Percentiles rank a stretch among this genome's conserved stretches.
Conservation (phyloP, 2,329 filamentous ascomycete genomes). For the Lachnellula hyalina region DNA sequence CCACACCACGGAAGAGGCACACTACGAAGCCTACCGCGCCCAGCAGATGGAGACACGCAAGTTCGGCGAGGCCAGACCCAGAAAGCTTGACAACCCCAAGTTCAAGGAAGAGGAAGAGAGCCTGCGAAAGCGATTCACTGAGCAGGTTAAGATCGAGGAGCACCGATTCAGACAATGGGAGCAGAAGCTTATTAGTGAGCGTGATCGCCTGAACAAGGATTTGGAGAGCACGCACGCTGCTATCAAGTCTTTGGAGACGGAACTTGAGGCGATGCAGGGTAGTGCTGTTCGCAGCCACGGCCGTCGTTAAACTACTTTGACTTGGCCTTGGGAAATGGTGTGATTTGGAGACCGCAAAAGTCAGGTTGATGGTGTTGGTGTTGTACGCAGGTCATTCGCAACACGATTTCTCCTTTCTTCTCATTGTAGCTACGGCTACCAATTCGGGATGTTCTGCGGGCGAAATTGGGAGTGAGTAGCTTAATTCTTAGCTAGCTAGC, state of each 20-base stretch:
- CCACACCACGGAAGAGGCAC: slow-evolving; percentile 97
- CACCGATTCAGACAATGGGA: slow-evolving; percentile 99
- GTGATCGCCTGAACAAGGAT: slow-evolving; percentile 99
- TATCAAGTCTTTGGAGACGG: slow-evolving; percentile 86
- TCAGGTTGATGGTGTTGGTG: slow-evolving; percentile 17
- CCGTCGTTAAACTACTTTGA: slow-evolving; percentile 59
- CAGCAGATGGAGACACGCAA: slow-evolving; percentile 99
- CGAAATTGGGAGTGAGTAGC: slow-evolving; percentile 10
- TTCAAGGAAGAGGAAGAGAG: slow-evolving; percentile 99
- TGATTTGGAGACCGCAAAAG: slow-evolving; percentile 6
- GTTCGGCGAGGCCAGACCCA: slow-evolving; percentile 93
- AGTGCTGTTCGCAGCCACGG: slow-evolving; percentile 86
- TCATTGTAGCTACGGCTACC: slow-evolving; percentile 7
- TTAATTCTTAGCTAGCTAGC: slow-evolving; percentile 20
- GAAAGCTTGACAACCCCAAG: slow-evolving; percentile 99
- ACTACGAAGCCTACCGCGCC: slow-evolving; percentile 98
- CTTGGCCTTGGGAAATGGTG: neutral
- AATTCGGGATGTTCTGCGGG: slow-evolving; percentile 2
- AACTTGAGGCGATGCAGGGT: slow-evolving; percentile 91
- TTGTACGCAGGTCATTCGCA: slow-evolving; percentile 27
- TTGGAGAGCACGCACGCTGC: slow-evolving; percentile 93
- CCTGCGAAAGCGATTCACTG: slow-evolving; percentile 96
- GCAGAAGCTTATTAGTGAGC: slow-evolving; percentile 98
- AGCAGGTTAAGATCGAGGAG: slow-evolving; percentile 99
- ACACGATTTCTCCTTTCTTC: slow-evolving; percentile 23